These are phyloP conservation scores for Geosmithia morbida DNA, from an alignment of 2,329 filamentous ascomycete genomes.

Conservation along the genomic window DNA sequence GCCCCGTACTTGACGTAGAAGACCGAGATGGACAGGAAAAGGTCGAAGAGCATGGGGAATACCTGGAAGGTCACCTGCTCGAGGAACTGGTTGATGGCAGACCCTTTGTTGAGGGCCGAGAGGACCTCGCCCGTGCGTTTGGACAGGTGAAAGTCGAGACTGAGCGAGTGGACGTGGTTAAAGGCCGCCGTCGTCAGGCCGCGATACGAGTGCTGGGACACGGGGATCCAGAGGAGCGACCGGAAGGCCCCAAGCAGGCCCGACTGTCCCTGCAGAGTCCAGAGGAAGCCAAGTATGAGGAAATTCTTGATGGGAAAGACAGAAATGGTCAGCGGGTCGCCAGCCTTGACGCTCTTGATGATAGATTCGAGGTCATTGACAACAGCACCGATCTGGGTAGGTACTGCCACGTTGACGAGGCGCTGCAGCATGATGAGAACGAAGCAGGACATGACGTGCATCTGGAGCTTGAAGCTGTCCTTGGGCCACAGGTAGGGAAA, in stretches of 20 bases:
- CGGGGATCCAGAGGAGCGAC: slow-evolving; percentile 85
- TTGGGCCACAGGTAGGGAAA: slow-evolving; percentile 95
- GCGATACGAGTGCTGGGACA: slow-evolving; percentile 92
- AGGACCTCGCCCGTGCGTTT: slow-evolving; percentile 95
- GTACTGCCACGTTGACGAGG: slow-evolving; percentile 74
- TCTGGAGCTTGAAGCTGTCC: slow-evolving; percentile 57
- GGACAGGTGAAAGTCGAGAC: slow-evolving; percentile 88
- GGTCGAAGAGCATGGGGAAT: slow-evolving; percentile 83
- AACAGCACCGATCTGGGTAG: slow-evolving; percentile 64
- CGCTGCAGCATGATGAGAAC: slow-evolving; percentile 67
- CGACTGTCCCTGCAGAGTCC: slow-evolving; percentile 80
- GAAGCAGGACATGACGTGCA: slow-evolving; percentile 73
- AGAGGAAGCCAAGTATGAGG: slow-evolving; percentile 42
- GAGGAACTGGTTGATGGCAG: slow-evolving; percentile 89
- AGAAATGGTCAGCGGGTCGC: slow-evolving; percentile 16
- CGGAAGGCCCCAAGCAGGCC: slow-evolving; percentile 74
- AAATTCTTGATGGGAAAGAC: slow-evolving; percentile 21
- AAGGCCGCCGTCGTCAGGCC: slow-evolving; percentile 90
- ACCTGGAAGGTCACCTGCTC: slow-evolving; percentile 96
- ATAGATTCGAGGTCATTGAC: slow-evolving; percentile 52
- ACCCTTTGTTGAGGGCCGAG: slow-evolving; percentile 90
- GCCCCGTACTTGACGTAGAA: slow-evolving; percentile 52
- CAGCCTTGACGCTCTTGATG: slow-evolving; percentile 31
- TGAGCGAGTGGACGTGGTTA: slow-evolving; percentile 91
- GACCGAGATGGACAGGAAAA: slow-evolving; percentile 64